Percentiles rank a stretch among this genome's conserved stretches.
Evolutionary conservation across 768 basidiomycete genomes (phyloP).

Genomic region (Tulasnella sp.): DNA sequence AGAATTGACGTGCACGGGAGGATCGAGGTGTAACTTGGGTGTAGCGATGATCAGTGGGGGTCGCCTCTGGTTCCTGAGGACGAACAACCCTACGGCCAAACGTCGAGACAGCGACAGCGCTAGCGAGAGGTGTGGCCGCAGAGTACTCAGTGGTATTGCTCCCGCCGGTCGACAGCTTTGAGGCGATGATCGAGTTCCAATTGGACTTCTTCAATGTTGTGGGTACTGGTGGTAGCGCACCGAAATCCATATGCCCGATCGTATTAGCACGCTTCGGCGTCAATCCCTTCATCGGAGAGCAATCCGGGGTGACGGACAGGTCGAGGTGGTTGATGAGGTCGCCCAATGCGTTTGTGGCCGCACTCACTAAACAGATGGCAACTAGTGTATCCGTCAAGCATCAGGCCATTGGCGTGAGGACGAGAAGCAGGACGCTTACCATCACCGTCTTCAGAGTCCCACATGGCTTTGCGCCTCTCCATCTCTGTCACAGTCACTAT

Average conservation of each 20-base stretch:
- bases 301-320: conserved; percentile 61
- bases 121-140: not conserved
- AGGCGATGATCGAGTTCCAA: not conserved
- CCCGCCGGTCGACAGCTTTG: not conserved
- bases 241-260: not conserved
- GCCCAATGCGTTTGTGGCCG: conserved; percentile 70
- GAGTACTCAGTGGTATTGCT: not conserved
- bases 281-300: conserved; percentile 25
- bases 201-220: not conserved
- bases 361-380: conserved; percentile 42
- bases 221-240: not conserved
- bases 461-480: not conserved
- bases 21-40: not conserved
- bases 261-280: not conserved
- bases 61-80: not conserved
- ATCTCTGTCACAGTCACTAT: not conserved
- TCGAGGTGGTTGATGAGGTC: conserved; percentile 71
- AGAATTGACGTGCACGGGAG: not conserved
- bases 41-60: not conserved
- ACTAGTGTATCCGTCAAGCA: not conserved
- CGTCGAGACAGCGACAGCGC: not conserved
- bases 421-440: conserved; percentile 28
- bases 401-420: not conserved
- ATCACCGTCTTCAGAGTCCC: conserved; percentile 34
- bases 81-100: not conserved